Base-by-base conservation (phyloP, 805 yeast species). In the Ogataea dorogensis region DNA sequence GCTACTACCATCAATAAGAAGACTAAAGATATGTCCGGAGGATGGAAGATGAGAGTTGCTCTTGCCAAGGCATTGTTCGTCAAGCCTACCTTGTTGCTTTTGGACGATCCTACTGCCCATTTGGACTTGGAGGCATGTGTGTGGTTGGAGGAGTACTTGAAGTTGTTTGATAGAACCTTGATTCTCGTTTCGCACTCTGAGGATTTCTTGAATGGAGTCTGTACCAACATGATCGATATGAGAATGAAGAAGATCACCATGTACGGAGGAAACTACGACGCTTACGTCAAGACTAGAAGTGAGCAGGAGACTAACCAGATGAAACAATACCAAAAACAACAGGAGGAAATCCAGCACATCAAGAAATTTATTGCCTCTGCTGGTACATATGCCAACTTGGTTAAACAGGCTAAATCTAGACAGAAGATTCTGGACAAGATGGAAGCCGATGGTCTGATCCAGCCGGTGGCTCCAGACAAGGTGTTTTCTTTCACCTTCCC, bases 21-120 rank as follows among this genome's bases (percentile, higher is more conserved):
- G 69, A 93, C 98, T 57, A 89, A 87, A 68, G 98, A 93, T 61
- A 93, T 93, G 98, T 87, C 97, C 60, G 98, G 98, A 78, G 98
- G 98, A 64, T 93, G 98, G 98, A 88, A 88, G 74, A 93, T 93
- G 98, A 87, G 98, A 71, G 98, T 93, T 45, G 98, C 98, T 28
- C 74, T 93, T 46, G 96, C 96, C 43, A 93, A 93, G 69, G 98
- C 98, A 19, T 75, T 93, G 54, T 93, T 93, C 73, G 98, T 93
- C 51, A 91, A 93, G 73, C 98, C 98, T 60, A 89, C 98, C 33
- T 70, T 93, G 53, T 73, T 93, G 59, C 71, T 93, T 54, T 79
- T 93, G 64, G 98, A 93, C 72, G 98, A 93, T 67, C 98, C 98
- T 56, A 93, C 98, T 50, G 98, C 98, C 36, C 98, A 93, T 70